Evolutionary conservation across 805 yeast species (phyloP), one percentile per base, ranked within the genome.

Genomic region (Saturnispora besseyi): DNA sequence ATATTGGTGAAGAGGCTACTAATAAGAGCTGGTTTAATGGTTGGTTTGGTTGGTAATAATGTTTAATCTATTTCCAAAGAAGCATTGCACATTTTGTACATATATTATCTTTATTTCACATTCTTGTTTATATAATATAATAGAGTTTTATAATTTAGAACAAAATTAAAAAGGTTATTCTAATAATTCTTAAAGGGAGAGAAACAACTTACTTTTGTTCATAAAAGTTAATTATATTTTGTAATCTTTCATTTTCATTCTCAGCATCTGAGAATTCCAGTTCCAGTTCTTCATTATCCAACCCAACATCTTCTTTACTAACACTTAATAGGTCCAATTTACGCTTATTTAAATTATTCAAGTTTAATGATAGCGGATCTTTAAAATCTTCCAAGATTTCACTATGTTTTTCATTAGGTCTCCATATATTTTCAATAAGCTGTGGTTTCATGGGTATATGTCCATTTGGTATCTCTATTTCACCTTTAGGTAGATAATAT

Each of bases 1-100:
- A 54, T 21, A 43, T 66, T 54, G 60, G 64, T 40, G 51, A 62
- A 50, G 65, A 68, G 54, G 49, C 62, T 45, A 51, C 51, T 53
- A 38, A 48, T 28, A n/a, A 52, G 33, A 57, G 62, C 15, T 62
- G 66, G 66, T 62, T 61, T 44, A 36, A 47, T 15, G 43, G 52
- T 46, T 57, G 60, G 59, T 57, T 56, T 37, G 45, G 48, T 28
- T 53, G 50, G 46, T 53, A 36, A 38, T 40, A 44, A 7, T 44
- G 47, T 42, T 41, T 28, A 30, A 32, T 11, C 12, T 34, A 34
- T 11, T 12, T 15, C 10, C 21, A 22, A 7, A 18, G 8, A 18
- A 18, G 12, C 24, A 18, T 18, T 36, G 40, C 21, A 8, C 6
- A 36, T 36, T 18, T 8, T 36, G n/a, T 13, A 11, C 33, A 5